Percentiles rank a stretch among this genome's conserved stretches.
These are phyloP conservation scores for Hericium erinaceus DNA, from an alignment of 768 basidiomycete genomes.

Conservation along the genomic window DNA sequence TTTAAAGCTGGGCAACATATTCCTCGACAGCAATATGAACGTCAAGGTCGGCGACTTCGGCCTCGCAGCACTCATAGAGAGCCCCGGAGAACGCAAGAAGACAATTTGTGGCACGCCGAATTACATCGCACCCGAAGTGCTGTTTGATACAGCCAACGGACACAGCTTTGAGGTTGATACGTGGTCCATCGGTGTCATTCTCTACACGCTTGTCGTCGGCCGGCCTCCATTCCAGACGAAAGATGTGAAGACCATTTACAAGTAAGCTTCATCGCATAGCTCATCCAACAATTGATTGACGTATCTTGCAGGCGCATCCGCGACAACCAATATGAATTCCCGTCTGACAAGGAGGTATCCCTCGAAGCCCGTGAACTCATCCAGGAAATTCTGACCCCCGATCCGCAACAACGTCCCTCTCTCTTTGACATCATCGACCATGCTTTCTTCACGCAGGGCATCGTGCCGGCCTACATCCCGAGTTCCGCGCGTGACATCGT, in stretches of 20 bases:
- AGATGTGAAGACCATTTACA: constrained; percentile 94
- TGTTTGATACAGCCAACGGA: constrained; percentile 92
- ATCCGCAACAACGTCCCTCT: constrained; percentile 75
- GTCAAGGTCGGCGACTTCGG: constrained; percentile 98
- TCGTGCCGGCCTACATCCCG: constrained; percentile 76
- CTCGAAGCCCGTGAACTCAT: constrained; percentile 69
- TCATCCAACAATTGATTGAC: not conserved
- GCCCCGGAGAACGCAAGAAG: constrained; percentile 94
- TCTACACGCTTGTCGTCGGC: constrained; percentile 90
- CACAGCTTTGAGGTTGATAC: constrained; percentile 98
- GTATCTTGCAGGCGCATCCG: constrained; percentile 63
- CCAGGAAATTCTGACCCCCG: constrained; percentile 73
- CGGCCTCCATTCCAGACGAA: constrained; percentile 99
- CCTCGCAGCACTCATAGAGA: constrained; percentile 92
- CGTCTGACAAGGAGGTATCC: constrained; percentile 64
- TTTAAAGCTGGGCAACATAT: constrained; percentile 90
- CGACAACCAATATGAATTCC: constrained; percentile 90
- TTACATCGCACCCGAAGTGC: constrained; percentile 95
- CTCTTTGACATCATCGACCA: constrained; percentile 81
- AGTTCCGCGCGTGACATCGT: constrained; percentile 62
- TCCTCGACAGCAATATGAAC: constrained; percentile 74
- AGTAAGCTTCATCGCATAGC: constrained; percentile 36
- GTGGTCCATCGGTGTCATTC: constrained; percentile 95
- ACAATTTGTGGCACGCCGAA: constrained; percentile 99
- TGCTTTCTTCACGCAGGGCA: constrained; percentile 73